These are phyloP conservation scores for Pseudocercospora cruenta DNA, from an alignment of 2,329 filamentous ascomycete genomes.

Conservation along the genomic window DNA sequence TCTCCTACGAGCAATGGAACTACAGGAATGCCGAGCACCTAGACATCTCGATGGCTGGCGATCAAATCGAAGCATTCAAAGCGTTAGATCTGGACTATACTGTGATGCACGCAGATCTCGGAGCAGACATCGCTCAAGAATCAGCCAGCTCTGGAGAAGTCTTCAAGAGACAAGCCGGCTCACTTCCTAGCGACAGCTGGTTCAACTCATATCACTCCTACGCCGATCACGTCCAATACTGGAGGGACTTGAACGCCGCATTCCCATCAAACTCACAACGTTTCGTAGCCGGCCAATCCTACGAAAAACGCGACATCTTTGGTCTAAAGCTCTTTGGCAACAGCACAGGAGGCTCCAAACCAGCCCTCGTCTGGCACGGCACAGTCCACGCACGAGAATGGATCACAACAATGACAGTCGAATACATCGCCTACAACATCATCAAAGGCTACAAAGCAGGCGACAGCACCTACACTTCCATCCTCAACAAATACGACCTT, in stretches of 20 bases:
- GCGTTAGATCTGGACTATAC: slow-evolving; percentile 23
- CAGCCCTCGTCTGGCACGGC: slow-evolving; percentile 30
- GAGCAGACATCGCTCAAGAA: slow-evolving; percentile 26
- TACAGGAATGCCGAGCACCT: slow-evolving; percentile 19
- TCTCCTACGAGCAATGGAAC: slow-evolving; percentile 27
- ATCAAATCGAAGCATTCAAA: slow-evolving; percentile 21
- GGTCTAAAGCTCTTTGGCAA: slow-evolving; percentile 32
- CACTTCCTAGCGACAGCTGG: slow-evolving; percentile 27
- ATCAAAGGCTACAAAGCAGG: slow-evolving; percentile 29
- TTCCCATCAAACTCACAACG: slow-evolving; percentile 30
- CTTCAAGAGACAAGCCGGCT: slow-evolving; percentile 19
- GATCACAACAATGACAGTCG: slow-evolving; percentile 34
- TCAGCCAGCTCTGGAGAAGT: slow-evolving; percentile 13
- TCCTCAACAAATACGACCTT: slow-evolving; percentile 30
- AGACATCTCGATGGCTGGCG: slow-evolving; percentile 25
- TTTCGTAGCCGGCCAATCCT: slow-evolving; percentile 28
- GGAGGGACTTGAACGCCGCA: slow-evolving; percentile 28
- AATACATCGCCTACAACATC: slow-evolving; percentile 33
- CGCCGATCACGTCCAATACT: slow-evolving; percentile 32
- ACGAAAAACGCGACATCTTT: slow-evolving; percentile 31
- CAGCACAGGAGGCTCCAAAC: slow-evolving; percentile 23
- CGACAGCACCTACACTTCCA: slow-evolving; percentile 22
- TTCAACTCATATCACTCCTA: slow-evolving; percentile 32
- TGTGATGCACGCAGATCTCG: slow-evolving; percentile 28
- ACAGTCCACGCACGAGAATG: slow-evolving; percentile 32